A percentile compares a stretch with the other conserved stretches of the same genome.
These are phyloP conservation scores for Dissophora globulifera DNA, from an alignment of 192 early-diverging fungal species.

Conservation along the genomic window DNA sequence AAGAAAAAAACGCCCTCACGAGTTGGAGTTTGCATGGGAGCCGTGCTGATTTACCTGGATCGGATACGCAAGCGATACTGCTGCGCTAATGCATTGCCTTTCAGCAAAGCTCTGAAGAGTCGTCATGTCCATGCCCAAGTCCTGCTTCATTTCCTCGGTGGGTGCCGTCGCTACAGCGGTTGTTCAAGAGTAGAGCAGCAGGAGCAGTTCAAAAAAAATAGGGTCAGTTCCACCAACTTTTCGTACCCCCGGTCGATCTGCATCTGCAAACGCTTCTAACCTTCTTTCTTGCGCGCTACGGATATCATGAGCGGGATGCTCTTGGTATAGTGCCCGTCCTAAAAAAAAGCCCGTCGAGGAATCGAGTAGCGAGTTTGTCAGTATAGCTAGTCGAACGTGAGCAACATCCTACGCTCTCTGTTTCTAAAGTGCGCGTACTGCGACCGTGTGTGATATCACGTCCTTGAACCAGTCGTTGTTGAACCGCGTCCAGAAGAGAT, in stretches of 20 bases:
- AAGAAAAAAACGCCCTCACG: too few species aligned
- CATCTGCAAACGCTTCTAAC: neutral
- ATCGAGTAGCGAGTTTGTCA: too few species aligned
- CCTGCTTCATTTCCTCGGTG: slow-evolving; percentile 35
- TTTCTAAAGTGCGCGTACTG: slow-evolving; percentile 12
- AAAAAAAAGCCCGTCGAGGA: neutral
- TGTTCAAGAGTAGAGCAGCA: neutral
- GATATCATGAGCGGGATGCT: slow-evolving; percentile 21
- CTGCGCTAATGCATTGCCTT: slow-evolving; percentile 13
- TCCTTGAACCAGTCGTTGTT: slow-evolving; percentile 19
- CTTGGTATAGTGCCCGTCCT: slow-evolving; percentile 27
- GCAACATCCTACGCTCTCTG: too few species aligned
- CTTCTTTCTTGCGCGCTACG: slow-evolving; percentile 24
- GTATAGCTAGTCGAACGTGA: neutral
- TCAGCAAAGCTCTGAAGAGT: slow-evolving; percentile 24
- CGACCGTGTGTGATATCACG: neutral
- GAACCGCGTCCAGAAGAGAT: slow-evolving; percentile 22
- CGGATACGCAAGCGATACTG: slow-evolving; percentile 1
- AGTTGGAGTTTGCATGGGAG: too few species aligned
- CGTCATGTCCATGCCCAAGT: slow-evolving; percentile 12
- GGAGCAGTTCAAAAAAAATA: too few species aligned
- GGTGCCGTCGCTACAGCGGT: slow-evolving; percentile 9
- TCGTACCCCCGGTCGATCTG: too few species aligned
- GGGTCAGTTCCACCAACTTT: too few species aligned
- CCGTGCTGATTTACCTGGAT: slow-evolving; percentile 42